Evolutionary conservation across 441 rosid genomes (phyloP).

Genomic region (Adansonia grandidieri): DNA sequence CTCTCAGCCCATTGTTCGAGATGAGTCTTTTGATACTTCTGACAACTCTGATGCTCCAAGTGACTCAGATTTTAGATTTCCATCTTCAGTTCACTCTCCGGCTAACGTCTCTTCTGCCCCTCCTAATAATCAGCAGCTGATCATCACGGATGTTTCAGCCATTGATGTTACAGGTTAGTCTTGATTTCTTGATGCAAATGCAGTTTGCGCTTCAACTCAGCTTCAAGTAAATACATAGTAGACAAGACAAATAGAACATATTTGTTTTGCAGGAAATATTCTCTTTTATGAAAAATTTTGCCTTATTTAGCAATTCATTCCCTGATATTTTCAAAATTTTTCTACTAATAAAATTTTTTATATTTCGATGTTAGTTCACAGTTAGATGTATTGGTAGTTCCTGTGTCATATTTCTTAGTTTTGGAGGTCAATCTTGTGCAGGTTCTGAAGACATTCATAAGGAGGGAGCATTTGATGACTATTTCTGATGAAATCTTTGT

Average conservation of each 20-base stretch:
- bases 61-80: constrained; percentile 69
- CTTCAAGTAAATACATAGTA: constrained; percentile 13
- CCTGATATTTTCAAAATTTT: not conserved
- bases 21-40: constrained; percentile 57
- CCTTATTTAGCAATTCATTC: constrained; percentile 16
- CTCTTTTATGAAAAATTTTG: not conserved
- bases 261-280: constrained; percentile 3
- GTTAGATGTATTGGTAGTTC: constrained; percentile 23
- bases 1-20: constrained; percentile 46
- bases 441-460: constrained; percentile 61
- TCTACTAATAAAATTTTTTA: not conserved
- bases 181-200: constrained; percentile 28
- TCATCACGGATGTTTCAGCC: constrained; percentile 65
- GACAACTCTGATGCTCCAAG: constrained; percentile 62
- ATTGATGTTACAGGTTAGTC: constrained; percentile 63
- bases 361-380: constrained; percentile 4
- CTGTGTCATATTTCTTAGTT: constrained; percentile 24
- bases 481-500: not conserved
- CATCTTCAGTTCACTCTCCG: constrained; percentile 51
- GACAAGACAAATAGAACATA: constrained; percentile 19
- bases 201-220: constrained; percentile 21
- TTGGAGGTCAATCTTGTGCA: constrained; percentile 46
- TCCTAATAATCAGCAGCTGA: constrained; percentile 46
- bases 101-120: constrained; percentile 36
- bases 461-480: constrained; percentile 51